phyloP scores from a whole-genome alignment of 495 filamentous ascomycete species.

The Lindgomyces ingoldianus region DNA sequence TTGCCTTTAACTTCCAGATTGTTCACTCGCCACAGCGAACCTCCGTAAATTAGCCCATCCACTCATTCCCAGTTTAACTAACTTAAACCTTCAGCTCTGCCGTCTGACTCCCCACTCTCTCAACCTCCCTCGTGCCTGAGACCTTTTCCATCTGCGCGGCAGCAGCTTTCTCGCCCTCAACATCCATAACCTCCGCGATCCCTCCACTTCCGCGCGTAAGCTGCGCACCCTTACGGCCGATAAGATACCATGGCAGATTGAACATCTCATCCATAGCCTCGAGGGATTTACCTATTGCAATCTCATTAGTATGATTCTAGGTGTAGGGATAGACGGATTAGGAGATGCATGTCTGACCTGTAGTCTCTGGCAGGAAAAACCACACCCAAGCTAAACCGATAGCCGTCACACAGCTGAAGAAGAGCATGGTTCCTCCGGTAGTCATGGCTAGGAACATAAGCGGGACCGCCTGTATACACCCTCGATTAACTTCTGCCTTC shows the following conservation, averaged over 20 bases:
- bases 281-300: conserved; percentile 56
- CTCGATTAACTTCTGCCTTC: not conserved
- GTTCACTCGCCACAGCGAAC: too few species aligned
- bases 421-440: conserved; percentile 61
- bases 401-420: conserved; percentile 63
- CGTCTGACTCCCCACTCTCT: conserved; percentile 1
- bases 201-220: conserved; percentile 36
- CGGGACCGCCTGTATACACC: conserved; percentile 34
- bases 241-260: conserved; percentile 64
- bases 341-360: too few species aligned
- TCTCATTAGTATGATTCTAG: too few species aligned
- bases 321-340: too few species aligned
- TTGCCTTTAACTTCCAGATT: too few species aligned
- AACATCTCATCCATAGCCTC: conserved; percentile 72
- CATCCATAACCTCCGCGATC: conserved; percentile 34
- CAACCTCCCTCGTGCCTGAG: not conserved
- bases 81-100: conserved; percentile 15
- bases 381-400: conserved; percentile 45
- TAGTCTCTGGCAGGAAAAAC: conserved; percentile 43
- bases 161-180: conserved; percentile 32
- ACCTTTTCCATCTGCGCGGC: conserved; percentile 16
- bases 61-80: too few species aligned
- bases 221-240: conserved; percentile 58
- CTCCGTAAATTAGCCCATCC: too few species aligned
- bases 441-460: conserved; percentile 57